Conservation (phyloP, 2,329 filamentous ascomycete genomes). For the Ilyonectria mors-panacis region DNA sequence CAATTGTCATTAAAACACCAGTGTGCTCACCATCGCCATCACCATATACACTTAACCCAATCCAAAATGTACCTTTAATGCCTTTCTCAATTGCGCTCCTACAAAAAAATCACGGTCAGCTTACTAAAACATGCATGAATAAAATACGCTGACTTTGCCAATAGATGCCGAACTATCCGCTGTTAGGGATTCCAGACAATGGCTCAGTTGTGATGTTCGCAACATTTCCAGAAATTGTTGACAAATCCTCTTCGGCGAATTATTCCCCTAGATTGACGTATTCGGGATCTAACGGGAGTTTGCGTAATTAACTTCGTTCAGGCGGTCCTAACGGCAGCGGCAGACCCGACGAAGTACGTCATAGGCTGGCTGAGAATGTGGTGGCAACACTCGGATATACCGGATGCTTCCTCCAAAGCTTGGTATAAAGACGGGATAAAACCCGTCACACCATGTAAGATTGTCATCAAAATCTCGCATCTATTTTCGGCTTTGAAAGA, state of each 20-base stretch:
- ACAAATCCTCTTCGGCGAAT: neutral
- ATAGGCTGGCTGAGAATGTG: neutral
- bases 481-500: neutral
- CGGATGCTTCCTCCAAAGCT: neutral
- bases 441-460: neutral
- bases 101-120: neutral
- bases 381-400: neutral
- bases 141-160: neutral
- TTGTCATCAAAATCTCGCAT: neutral
- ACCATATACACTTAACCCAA: too few relatives aligned
- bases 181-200: too few relatives aligned
- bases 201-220: neutral
- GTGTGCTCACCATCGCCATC: too few relatives aligned
- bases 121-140: neutral
- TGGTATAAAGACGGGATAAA: neutral
- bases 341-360: neutral
- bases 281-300: neutral
- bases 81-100: too few relatives aligned
- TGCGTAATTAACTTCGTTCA: neutral
- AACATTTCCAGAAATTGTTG: neutral
- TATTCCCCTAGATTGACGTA: neutral
- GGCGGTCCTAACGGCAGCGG: neutral
- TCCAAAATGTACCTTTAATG: too few relatives aligned
- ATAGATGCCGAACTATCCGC: conserved; percentile 1
- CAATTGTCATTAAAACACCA: too few relatives aligned